These are phyloP conservation scores for Pueraria montana DNA, from an alignment of 306 rosid species.

Conservation along the genomic window DNA sequence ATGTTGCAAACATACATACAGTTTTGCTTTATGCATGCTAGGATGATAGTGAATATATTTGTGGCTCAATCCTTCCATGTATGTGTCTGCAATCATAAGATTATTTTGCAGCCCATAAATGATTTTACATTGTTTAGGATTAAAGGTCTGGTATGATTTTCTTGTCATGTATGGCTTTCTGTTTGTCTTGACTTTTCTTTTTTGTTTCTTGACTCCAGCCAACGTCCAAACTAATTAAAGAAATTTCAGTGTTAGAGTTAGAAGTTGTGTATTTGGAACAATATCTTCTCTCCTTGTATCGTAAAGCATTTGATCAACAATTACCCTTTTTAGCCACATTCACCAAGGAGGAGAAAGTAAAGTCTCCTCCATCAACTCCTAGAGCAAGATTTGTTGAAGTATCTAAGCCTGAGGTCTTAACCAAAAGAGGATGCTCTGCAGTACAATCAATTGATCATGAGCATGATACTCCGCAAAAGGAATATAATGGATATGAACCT, in stretches of 20 bases:
- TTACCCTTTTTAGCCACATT: constrained; percentile 54
- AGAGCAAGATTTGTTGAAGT: constrained; percentile 51
- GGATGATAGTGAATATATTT: not conserved
- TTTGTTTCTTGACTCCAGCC: constrained; percentile 66
- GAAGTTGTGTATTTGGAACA: constrained; percentile 96
- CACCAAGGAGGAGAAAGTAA: constrained; percentile 57
- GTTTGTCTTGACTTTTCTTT: constrained; percentile 4
- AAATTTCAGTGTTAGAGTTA: constrained; percentile 86
- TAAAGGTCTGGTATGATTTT: constrained; percentile 7
- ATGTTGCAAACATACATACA: constrained; percentile 12
- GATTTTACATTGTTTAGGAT: not conserved
- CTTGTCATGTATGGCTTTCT: constrained; percentile 13
- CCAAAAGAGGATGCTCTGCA: constrained; percentile 58
- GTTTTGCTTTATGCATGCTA: not conserved
- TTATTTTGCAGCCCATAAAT: constrained; percentile 4
- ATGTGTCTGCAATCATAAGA: not conserved
- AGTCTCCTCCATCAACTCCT: constrained; percentile 61
- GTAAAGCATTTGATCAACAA: constrained; percentile 87
- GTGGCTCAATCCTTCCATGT: constrained; percentile 24
- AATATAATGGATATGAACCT: constrained; percentile 45
- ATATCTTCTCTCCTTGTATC: constrained; percentile 87
- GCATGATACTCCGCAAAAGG: constrained; percentile 51
- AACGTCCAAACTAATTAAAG: constrained; percentile 81
- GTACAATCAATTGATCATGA: constrained; percentile 57
- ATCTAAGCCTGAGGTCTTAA: constrained; percentile 50